A percentile compares a stretch with the other conserved stretches of the same genome.
Evolutionary conservation across 1,139 yeast species (phyloP).

Genomic region (Blastobotrys elegans): DNA sequence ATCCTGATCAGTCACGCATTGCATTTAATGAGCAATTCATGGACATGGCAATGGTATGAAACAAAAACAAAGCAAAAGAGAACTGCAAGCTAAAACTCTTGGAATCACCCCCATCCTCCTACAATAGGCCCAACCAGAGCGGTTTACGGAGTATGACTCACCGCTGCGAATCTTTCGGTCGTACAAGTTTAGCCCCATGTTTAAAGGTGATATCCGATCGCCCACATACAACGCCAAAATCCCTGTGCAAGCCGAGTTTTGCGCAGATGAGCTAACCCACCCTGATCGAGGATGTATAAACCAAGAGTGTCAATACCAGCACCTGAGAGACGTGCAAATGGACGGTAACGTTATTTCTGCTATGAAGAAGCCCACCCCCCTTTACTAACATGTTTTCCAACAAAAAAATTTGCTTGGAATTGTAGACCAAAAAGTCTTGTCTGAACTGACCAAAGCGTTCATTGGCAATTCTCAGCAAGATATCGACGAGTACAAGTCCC

Average conservation of each 20-base stretch:
- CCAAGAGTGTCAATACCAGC: slow-evolving; percentile 27
- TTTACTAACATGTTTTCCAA: background rate
- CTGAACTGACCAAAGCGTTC: slow-evolving; percentile 23
- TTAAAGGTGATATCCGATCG: slow-evolving; percentile 24
- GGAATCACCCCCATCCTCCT: no score
- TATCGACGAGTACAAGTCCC: slow-evolving; percentile 21
- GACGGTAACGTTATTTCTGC: slow-evolving; percentile 21
- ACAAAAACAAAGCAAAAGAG: no score
- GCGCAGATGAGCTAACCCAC: slow-evolving; percentile 27
- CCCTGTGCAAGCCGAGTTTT: slow-evolving; percentile 22
- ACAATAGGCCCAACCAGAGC: slow-evolving; percentile 18
- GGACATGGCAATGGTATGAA: slow-evolving; percentile 17
- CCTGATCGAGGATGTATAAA: slow-evolving; percentile 23
- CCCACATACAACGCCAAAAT: slow-evolving; percentile 28
- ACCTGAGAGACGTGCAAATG: slow-evolving; percentile 26
- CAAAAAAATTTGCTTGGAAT: background rate
- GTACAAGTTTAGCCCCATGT: slow-evolving; percentile 31
- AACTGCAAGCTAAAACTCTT: no score
- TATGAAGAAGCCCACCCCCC: background rate
- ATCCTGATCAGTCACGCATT: slow-evolving; percentile 1
- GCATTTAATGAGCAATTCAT: slow-evolving; percentile 12
- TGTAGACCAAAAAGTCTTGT: slow-evolving; percentile 21
- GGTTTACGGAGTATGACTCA: slow-evolving; percentile 26
- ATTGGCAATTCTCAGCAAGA: slow-evolving; percentile 24
- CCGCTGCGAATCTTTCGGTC: slow-evolving; percentile 29